Conservation (phyloP, 306 rosid genomes). For the Clitoria ternatea region DNA sequence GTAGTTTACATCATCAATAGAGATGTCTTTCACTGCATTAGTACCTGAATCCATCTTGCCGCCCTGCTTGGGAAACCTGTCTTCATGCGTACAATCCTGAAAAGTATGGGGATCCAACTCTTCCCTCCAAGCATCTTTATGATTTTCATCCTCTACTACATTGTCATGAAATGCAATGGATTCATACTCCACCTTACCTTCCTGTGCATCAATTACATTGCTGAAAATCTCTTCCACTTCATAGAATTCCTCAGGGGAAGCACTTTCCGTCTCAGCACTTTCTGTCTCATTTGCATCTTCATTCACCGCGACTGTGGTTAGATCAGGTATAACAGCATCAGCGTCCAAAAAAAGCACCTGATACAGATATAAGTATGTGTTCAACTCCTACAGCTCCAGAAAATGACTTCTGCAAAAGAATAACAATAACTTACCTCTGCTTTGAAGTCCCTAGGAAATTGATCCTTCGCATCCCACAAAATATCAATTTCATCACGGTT, state of each 20-base stretch:
- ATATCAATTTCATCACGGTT: slow-evolving; percentile 84
- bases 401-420: slow-evolving; percentile 33
- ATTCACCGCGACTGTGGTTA: slow-evolving; percentile 51
- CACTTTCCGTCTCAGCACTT: slow-evolving; percentile 62
- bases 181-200: slow-evolving; percentile 51
- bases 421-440: slow-evolving; percentile 74
- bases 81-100: slow-evolving; percentile 69
- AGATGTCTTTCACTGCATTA: slow-evolving; percentile 79
- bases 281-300: slow-evolving; percentile 72
- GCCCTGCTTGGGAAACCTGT: slow-evolving; percentile 54
- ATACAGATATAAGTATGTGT: slow-evolving; percentile 63
- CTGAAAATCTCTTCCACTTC: slow-evolving; percentile 98
- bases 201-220: slow-evolving; percentile 66
- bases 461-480: slow-evolving; percentile 87
- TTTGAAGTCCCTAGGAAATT: slow-evolving; percentile 77
- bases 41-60: slow-evolving; percentile 40
- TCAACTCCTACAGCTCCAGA: slow-evolving; percentile 51
- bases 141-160: slow-evolving; percentile 33
- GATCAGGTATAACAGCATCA: slow-evolving; percentile 79
- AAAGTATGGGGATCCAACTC: slow-evolving; percentile 62
- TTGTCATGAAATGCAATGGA: slow-evolving; percentile 39
- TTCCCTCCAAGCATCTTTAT: slow-evolving; percentile 64
- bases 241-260: slow-evolving; percentile 95
- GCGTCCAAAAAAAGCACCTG: slow-evolving; percentile 94
- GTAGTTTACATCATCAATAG: slow-evolving; percentile 79